Evolutionary conservation across 768 basidiomycete species (phyloP), one percentile per base, ranked within the genome.

Genomic region (Galerina sulciceps): DNA sequence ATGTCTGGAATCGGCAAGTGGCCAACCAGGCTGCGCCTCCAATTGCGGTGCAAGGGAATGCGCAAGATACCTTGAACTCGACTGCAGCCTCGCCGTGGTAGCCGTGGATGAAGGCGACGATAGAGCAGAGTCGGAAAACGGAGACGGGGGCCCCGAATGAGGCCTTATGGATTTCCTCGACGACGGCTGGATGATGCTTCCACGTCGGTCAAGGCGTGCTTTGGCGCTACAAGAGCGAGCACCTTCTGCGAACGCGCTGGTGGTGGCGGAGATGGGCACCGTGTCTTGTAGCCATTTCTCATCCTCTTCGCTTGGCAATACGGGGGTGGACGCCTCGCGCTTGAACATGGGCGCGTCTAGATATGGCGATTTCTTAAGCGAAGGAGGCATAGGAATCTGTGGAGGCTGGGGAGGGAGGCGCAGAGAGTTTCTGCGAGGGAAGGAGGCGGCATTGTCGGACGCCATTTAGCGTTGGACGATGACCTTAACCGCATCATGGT

Each of bases 261-360:
- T 58, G 35, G 42, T 55, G 60, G 57, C 65, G 44, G 43, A 65
- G 17, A 81, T 41, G 9, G 87, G 86, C 1, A 87, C 75, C 63
- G 85, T 87, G 74, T 88, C 87, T 70, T 83, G 79, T 53, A 88
- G 74, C 87, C 87, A 88, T 60, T 75, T 74, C 63, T 88, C 82
- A 59, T 86, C 83, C 64, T 76, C 79, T 47, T 80, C 76, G 48
- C 76, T 81, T 15, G 84, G 83, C 10, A 73, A 65, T 38, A 64
- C 75, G 14, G 74, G 72, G 10, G 73, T 26, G 2, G 68, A 53
- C 1, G 71, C 55, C 26, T 75, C 69, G 57, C 74, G 76, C 54
- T 74, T 75, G 61, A 87, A 86, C 26, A 81, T 68, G 69, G 83
- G 80, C 0, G 82, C 81, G 17, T 73, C 77, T 17, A 88, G 82